Evolutionary conservation across 176 grass and related monocot genomes (phyloP).

Genomic region (Alopecurus myosuroides): DNA sequence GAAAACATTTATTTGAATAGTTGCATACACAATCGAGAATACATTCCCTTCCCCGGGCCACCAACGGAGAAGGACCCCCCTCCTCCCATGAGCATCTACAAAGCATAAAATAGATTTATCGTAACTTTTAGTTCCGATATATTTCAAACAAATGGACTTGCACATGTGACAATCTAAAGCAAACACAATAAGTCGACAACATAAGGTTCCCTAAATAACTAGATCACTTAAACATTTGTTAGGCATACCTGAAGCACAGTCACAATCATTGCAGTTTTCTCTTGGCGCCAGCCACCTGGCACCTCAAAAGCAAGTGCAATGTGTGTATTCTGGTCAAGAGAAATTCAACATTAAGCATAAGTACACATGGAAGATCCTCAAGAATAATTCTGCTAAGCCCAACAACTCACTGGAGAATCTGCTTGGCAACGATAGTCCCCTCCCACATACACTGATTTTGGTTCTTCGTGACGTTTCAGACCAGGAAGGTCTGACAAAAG

Average conservation of each 20-base stretch:
- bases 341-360: constrained; percentile 18
- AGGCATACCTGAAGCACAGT: constrained; percentile 72
- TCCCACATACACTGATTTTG: constrained; percentile 62
- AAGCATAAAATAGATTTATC: constrained; percentile 3
- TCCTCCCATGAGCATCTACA: constrained; percentile 94
- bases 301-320: constrained; percentile 87
- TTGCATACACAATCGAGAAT: constrained; percentile 79
- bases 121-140: not conserved
- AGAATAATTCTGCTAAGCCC: not conserved
- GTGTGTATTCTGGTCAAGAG: constrained; percentile 45
- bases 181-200: not conserved
- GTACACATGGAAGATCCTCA: not conserved
- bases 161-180: constrained; percentile 9
- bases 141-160: not conserved
- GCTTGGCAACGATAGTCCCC: constrained; percentile 78
- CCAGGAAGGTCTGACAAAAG: constrained; percentile 62
- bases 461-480: constrained; percentile 48
- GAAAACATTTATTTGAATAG: not conserved
- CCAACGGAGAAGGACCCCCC: constrained; percentile 85
- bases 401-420: constrained; percentile 56
- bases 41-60: constrained; percentile 90
- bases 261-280: constrained; percentile 63
- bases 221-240: constrained; percentile 7
- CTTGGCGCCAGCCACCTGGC: constrained; percentile 65
- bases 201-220: constrained; percentile 7